Evolutionary conservation across 495 filamentous ascomycete genomes (phyloP), one percentile per base, ranked within the genome.

Genomic region (Amorphotheca resinae): DNA sequence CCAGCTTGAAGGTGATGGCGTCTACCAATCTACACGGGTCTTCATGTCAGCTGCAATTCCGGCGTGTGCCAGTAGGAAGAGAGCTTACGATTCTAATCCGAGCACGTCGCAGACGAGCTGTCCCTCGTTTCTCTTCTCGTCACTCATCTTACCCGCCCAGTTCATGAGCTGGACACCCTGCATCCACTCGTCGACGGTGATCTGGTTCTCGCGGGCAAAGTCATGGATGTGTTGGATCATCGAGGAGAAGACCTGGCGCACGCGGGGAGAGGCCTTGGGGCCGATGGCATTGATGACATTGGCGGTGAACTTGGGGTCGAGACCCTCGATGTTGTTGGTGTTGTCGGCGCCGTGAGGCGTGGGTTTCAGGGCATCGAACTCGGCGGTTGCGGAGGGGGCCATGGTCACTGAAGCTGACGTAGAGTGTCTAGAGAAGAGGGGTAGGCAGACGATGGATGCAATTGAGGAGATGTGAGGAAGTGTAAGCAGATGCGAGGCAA

Each of bases 1-100:
- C 63, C 58, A 82, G 72, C 61, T 84, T 84, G 73, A 86, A 80
- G 56, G 82, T 80, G 58, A 89, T 87, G 58, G 87, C 82, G 51
- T 87, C 82, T 46, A 89, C 82, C 42, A 89, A 73, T 70, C 66
- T 68, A 35, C 9, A 18, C n/a, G n/a, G n/a, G n/a, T n/a, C n/a
- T n/a, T n/a, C n/a, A n/a, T n/a, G n/a, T n/a, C n/a, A n/a, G n/a
- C n/a, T n/a, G n/a, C n/a, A n/a, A n/a, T n/a, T n/a, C n/a, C n/a
- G n/a, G n/a, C n/a, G n/a, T n/a, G n/a, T n/a, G n/a, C n/a, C n/a
- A n/a, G n/a, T n/a, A n/a, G n/a, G 9, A 5, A 17, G 8, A 35
- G 9, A 33, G 54, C 64, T 49, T 58, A 70, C 63, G 83, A 84
- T 64, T 89, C 84, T 14, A 93, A 74, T 41, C 85, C 84, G 45